A percentile compares a stretch with the other conserved stretches of the same genome.
Conservation (phyloP, 2,329 filamentous ascomycete species). For the Pseudogymnoascus destructans region DNA sequence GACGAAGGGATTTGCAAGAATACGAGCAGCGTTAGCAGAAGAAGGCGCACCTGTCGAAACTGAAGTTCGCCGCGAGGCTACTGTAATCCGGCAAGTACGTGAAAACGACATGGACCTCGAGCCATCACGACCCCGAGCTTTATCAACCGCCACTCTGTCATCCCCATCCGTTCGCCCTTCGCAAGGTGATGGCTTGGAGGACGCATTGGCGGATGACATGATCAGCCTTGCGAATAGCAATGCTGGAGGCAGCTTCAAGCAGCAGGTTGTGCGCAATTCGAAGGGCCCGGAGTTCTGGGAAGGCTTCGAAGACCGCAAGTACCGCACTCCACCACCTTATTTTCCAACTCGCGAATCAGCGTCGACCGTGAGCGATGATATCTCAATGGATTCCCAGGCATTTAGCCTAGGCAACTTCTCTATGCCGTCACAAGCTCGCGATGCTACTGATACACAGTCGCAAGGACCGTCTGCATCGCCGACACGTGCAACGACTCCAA, state of each 20-base stretch:
- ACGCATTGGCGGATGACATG: conserved; percentile 56
- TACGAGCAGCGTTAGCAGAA: conserved; percentile 78
- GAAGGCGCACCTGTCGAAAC: conserved; percentile 79
- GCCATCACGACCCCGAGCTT: conserved; percentile 28
- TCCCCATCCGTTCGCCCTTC: conserved; percentile 53
- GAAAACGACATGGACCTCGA: conserved; percentile 67
- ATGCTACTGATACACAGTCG: conserved; percentile 10
- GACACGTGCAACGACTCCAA: conserved; percentile 23
- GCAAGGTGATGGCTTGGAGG: conserved; percentile 50
- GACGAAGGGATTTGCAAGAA: conserved; percentile 88
- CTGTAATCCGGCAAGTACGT: conserved; percentile 88
- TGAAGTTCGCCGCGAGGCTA: conserved; percentile 80
- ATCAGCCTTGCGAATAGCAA: conserved; percentile 27
- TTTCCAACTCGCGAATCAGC: conserved; percentile 46
- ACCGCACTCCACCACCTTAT: conserved; percentile 37
- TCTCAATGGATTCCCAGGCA: conserved; percentile 57
- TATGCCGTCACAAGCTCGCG: conserved; percentile 8
- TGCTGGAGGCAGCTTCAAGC: conserved; percentile 48
- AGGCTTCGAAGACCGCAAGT: conserved; percentile 56
- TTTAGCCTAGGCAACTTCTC: conserved; percentile 14
- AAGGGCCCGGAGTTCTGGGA: conserved; percentile 69
- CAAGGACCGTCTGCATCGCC: conserved; percentile 20
- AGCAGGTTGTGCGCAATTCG: conserved; percentile 58
- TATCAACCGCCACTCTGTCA: conserved; percentile 47
- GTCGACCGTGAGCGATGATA: conserved; percentile 53